Evolutionary conservation across 2,329 filamentous ascomycete species (phyloP).

Genomic region (Epichloe brachyelytri): DNA sequence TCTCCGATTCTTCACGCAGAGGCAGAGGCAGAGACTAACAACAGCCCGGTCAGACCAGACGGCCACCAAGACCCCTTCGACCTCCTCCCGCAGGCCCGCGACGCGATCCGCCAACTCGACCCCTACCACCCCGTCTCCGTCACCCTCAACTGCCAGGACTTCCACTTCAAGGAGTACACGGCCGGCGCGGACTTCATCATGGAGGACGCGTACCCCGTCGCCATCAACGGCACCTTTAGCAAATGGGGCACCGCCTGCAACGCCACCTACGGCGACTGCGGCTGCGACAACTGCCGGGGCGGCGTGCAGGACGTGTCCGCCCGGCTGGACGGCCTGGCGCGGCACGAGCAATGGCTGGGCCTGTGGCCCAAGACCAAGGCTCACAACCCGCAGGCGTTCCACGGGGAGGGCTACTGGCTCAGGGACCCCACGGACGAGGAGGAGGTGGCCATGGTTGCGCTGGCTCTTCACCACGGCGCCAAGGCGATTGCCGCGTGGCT

Average conservation of each 20-base stretch:
- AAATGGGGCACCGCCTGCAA: constrained; percentile 46
- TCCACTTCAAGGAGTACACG: constrained; percentile 43
- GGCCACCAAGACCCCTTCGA: constrained; percentile 42
- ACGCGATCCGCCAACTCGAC: constrained; percentile 36
- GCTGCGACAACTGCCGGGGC: constrained; percentile 47
- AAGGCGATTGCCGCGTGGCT: constrained; percentile 32
- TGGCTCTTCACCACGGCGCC: constrained; percentile 33
- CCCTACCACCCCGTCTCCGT: constrained; percentile 48
- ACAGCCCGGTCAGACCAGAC: constrained; percentile 28
- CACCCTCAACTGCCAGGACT: constrained; percentile 49
- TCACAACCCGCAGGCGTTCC: constrained; percentile 34
- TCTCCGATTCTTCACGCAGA: background rate
- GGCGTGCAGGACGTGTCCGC: constrained; percentile 36
- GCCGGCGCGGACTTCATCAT: constrained; percentile 45
- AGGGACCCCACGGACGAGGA: constrained; percentile 31
- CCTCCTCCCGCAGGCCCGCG: constrained; percentile 27
- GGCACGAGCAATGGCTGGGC: constrained; percentile 28
- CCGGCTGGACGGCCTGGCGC: constrained; percentile 25
- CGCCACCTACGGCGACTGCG: constrained; percentile 46
- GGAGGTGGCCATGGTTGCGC: constrained; percentile 29
- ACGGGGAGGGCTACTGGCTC: constrained; percentile 34
- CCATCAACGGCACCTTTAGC: constrained; percentile 39
- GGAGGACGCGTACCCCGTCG: constrained; percentile 47
- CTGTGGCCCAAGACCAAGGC: constrained; percentile 30
- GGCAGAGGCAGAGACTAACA: background rate